phyloP scores from a whole-genome alignment of 2,329 filamentous ascomycete genomes.

The Thelonectria blattea region DNA sequence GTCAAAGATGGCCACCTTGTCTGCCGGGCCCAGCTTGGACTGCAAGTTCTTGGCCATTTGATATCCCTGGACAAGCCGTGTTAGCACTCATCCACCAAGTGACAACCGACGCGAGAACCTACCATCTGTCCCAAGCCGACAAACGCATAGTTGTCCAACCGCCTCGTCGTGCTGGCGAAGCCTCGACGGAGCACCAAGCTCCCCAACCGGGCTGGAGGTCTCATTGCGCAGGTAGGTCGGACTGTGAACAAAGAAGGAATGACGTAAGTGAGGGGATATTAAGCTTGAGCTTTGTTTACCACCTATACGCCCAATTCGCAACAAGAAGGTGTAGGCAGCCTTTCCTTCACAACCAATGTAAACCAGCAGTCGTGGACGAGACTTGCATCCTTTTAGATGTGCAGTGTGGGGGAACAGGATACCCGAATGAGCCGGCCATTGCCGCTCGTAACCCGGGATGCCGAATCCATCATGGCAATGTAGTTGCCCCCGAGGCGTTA shows the following conservation, averaged over 20 bases:
- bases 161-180: constrained; percentile 57
- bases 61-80: constrained; percentile 53
- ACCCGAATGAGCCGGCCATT: constrained; percentile 45
- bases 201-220: constrained; percentile 33
- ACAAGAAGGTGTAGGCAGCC: background rate
- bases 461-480: constrained; percentile 17
- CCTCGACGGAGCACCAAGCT: constrained; percentile 49
- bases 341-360: background rate
- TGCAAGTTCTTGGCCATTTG: constrained; percentile 69
- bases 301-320: too few relatives aligned
- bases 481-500: background rate
- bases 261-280: background rate
- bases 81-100: too few relatives aligned
- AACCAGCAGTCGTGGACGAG: background rate
- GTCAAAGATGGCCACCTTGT: constrained; percentile 62
- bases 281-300: too few relatives aligned
- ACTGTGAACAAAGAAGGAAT: background rate
- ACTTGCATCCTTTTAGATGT: background rate
- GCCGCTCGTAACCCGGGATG: constrained; percentile 42
- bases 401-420: constrained; percentile 31
- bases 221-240: constrained; percentile 20
- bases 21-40: constrained; percentile 57
- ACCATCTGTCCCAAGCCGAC: constrained; percentile 68
- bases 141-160: constrained; percentile 63
- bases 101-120: too few relatives aligned